A percentile compares a stretch with the other conserved stretches of the same genome.
Conservation (phyloP, 306 rosid genomes). For the Cucurbita ficifolia region DNA sequence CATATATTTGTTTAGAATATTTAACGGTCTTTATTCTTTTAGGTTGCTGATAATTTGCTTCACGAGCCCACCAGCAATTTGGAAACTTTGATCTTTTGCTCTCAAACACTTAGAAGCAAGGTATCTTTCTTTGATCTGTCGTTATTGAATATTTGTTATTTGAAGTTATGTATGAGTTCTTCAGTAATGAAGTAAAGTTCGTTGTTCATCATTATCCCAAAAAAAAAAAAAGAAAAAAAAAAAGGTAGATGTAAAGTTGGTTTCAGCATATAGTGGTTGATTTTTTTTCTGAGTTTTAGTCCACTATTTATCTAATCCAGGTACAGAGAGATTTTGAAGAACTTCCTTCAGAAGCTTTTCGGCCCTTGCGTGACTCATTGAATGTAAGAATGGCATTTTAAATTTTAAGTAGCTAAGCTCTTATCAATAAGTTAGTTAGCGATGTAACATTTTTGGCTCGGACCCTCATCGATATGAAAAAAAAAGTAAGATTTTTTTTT, state of each 20-base stretch:
- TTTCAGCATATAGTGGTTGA: slow-evolving; percentile 4
- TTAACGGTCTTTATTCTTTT: slow-evolving; percentile 1
- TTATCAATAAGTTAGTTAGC: neutral
- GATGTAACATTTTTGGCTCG: neutral
- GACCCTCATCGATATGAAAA: too few relatives aligned
- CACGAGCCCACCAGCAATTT: slow-evolving; percentile 89
- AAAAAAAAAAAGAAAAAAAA: too few relatives aligned
- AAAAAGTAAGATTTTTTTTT: too few relatives aligned
- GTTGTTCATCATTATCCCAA: too few relatives aligned
- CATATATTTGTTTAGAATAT: neutral
- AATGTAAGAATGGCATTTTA: slow-evolving; percentile 48
- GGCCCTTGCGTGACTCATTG: slow-evolving; percentile 85
- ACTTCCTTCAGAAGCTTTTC: slow-evolving; percentile 86
- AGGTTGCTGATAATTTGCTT: slow-evolving; percentile 99
- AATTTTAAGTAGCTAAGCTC: neutral
- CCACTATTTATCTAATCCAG: slow-evolving; percentile 22
- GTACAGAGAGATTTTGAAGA: slow-evolving; percentile 97
- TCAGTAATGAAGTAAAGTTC: slow-evolving; percentile 1
- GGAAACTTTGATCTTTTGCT: slow-evolving; percentile 92
- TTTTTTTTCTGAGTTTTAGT: slow-evolving; percentile 18
- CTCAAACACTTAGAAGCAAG: slow-evolving; percentile 99
- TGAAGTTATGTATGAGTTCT: neutral
- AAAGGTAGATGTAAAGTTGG: too few relatives aligned
- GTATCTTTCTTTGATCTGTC: slow-evolving; percentile 18
- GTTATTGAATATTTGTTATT: slow-evolving; percentile 6